A percentile compares a stretch with the other conserved stretches of the same genome.
Conservation (phyloP, 2,329 filamentous ascomycete genomes). For the Neonectria sp. region DNA sequence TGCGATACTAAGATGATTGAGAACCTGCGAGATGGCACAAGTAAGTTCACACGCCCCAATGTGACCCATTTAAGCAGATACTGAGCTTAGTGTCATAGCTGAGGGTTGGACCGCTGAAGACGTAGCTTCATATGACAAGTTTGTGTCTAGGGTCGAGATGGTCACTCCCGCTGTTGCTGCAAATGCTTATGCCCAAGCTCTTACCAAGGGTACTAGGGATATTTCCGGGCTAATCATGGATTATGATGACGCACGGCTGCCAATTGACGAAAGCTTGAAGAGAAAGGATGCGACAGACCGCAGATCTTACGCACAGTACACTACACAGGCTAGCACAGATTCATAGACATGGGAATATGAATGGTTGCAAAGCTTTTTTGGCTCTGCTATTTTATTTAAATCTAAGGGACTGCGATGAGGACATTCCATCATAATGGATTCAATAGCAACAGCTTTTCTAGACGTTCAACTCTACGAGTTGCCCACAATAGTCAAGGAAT, state of each 20-base stretch:
- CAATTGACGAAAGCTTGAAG: background rate
- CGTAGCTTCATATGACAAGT: background rate
- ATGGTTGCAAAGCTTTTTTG: too few species aligned
- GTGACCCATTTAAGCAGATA: background rate
- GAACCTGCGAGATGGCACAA: background rate
- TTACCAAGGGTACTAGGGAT: background rate
- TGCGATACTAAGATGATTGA: slow-evolving; percentile 6
- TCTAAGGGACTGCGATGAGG: too few species aligned
- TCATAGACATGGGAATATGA: too few species aligned
- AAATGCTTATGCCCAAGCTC: background rate
- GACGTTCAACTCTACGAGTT: too few species aligned
- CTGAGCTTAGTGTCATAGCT: background rate
- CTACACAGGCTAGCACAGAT: background rate
- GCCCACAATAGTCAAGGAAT: too few species aligned
- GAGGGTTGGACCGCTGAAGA: background rate
- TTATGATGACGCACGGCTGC: background rate
- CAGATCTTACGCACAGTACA: background rate
- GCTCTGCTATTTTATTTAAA: too few species aligned
- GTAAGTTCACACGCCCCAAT: background rate
- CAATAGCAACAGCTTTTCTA: too few species aligned
- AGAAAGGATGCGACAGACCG: background rate
- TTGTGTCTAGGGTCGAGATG: background rate
- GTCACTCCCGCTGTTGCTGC: background rate
- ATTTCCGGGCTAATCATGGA: background rate
- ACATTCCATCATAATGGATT: too few species aligned